Conservation (phyloP, 139 green algal genomes). For the Chlorella sp. region DNA sequence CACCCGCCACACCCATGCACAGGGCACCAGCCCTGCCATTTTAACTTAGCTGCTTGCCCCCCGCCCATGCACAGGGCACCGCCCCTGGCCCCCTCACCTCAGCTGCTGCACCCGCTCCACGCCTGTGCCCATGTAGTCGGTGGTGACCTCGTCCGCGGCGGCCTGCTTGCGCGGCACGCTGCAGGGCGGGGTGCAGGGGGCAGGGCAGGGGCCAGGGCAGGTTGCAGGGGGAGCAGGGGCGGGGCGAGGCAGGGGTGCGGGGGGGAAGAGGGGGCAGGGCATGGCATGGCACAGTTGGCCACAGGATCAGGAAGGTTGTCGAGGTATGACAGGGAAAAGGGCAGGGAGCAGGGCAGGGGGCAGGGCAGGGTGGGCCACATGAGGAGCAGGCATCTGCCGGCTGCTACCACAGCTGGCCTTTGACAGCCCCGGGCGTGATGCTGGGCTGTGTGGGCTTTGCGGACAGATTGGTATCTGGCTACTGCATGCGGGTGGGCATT, state of each 20-base stretch:
- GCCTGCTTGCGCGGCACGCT: slow-evolving; percentile 32
- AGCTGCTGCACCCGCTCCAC: slow-evolving; percentile 61
- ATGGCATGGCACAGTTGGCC: no score
- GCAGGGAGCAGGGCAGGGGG: neutral
- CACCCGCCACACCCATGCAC: no score
- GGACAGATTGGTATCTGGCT: no score
- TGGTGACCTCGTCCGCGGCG: slow-evolving; percentile 27
- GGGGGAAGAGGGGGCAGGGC: no score
- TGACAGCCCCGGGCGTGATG: no score
- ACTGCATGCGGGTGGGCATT: no score
- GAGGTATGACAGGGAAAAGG: no score
- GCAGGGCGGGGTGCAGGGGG: neutral
- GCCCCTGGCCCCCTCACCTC: slow-evolving; percentile 28
- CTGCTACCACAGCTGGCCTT: no score
- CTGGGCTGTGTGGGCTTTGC: no score
- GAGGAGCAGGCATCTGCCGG: no score
- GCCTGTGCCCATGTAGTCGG: slow-evolving; percentile 61
- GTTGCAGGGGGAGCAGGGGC: no score
- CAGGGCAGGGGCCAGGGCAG: neutral
- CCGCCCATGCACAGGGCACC: neutral
- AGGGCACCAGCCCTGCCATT: neutral
- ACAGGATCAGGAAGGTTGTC: no score
- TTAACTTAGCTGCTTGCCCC: slow-evolving; percentile 43
- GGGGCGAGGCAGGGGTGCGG: neutral
- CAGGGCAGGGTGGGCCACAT: neutral